Evolutionary conservation across 768 basidiomycete genomes (phyloP), one percentile per base, ranked within the genome.

Genomic region (Russula emetica): DNA sequence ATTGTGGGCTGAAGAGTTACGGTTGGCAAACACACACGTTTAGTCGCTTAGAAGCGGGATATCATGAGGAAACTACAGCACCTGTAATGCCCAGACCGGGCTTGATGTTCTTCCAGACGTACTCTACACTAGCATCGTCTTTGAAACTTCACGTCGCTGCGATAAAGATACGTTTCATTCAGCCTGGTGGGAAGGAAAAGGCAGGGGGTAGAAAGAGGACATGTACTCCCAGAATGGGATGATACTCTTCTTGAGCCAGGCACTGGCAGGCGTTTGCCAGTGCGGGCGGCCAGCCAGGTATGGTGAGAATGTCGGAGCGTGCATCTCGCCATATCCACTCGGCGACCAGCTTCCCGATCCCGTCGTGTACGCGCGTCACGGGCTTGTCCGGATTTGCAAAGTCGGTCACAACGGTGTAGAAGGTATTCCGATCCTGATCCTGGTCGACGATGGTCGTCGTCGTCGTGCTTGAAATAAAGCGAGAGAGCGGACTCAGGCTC

Each of bases 181-280:
- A 55, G 58, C 49, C 10, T 1, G 26, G 51, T 26, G 2, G 3
- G 20, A 9, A n/a, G n/a, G n/a, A 3, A 2, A 44, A 28, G 22
- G 5, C 3, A 5, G 3, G 44, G 2, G 18, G 16, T 2, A 20
- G 11, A 6, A n/a, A 38, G n/a, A n/a, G n/a, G n/a, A 16, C 16
- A 13, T 55, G 28, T 47, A 67, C 66, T 63, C 59, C 22, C 55
- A 22, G 55, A 67, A 68, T 16, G 67, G 67, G 24, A 68, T 60
- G 40, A 68, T 38, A 38, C 65, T 67, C 45, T 67, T 68, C 51
- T 61, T 63, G 44, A 68, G 65, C 67, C 67, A 68, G 22, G 61
- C 44, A n/a, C 67, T 67, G 22, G 66, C 65, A 9, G 58, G 44
- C 7, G 50, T 11, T 30, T 40, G 49, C n/a, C n/a, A n/a, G n/a